Percentiles rank a stretch among this genome's conserved stretches.
Conservation (phyloP, 768 basidiomycete species). For the Lactarius pseudohatsudake region DNA sequence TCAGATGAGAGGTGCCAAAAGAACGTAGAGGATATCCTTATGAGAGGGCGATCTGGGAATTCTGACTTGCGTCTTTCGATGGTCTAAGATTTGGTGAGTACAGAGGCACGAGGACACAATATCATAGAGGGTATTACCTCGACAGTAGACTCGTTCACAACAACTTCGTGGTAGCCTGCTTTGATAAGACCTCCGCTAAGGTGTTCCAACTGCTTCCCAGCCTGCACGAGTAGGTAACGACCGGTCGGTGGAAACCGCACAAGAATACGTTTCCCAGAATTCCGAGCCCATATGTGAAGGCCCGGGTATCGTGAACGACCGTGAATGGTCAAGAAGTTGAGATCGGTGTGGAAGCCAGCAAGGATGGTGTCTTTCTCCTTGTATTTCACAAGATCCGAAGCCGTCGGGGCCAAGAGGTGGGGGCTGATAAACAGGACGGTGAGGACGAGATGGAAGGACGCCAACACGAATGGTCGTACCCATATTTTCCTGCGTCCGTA, state of each 20-base stretch:
- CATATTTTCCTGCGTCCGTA: constrained; percentile 79
- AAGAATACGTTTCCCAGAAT: constrained; percentile 85
- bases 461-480: constrained; percentile 45
- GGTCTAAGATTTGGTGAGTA: constrained; percentile 42
- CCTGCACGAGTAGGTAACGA: constrained; percentile 86
- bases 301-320: constrained; percentile 86
- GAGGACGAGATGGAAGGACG: not conserved
- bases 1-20: constrained; percentile 95
- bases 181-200: constrained; percentile 81
- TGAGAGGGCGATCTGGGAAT: constrained; percentile 75
- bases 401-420: constrained; percentile 90
- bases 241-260: constrained; percentile 83
- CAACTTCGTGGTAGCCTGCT: constrained; percentile 94
- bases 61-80: constrained; percentile 59
- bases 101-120: not conserved
- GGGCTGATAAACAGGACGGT: constrained; percentile 44
- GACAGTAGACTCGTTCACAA: constrained; percentile 79
- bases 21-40: constrained; percentile 95
- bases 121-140: constrained; percentile 41
- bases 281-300: constrained; percentile 92
- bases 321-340: constrained; percentile 92
- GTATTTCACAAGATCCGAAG: constrained; percentile 84
- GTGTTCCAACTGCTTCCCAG: constrained; percentile 94
- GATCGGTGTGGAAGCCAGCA: constrained; percentile 92
- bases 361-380: constrained; percentile 79